phyloP scores from a whole-genome alignment of 2,329 filamentous ascomycete species.

The Paradendryphiella salina region DNA sequence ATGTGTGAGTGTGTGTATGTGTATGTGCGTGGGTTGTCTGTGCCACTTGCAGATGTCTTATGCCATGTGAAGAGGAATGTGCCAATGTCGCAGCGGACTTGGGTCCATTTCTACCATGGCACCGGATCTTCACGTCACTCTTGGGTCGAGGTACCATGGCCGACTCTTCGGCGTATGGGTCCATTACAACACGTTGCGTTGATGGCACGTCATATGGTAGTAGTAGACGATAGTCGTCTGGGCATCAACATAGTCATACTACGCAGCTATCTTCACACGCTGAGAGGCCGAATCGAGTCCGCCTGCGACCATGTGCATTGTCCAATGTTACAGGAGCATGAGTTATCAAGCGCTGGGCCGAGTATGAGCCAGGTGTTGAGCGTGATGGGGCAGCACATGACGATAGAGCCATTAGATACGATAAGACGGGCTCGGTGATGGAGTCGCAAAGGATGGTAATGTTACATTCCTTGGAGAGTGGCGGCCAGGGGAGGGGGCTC shows the following conservation, averaged over 20 bases:
- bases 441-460: no score
- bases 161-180: slow-evolving; percentile 18
- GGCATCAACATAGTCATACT: slow-evolving; percentile 39
- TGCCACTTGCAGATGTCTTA: slow-evolving; percentile 2
- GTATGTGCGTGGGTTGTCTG: slow-evolving; percentile 10
- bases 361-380: no score
- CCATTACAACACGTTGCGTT: slow-evolving; percentile 15
- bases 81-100: slow-evolving; percentile 5
- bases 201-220: slow-evolving; percentile 28
- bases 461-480: no score
- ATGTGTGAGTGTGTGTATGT: background rate
- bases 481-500: no score
- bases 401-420: no score
- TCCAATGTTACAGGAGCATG: slow-evolving; percentile 31
- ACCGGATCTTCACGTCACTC: slow-evolving; percentile 27
- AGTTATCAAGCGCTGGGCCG: no score
- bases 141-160: slow-evolving; percentile 15
- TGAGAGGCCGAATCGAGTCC: slow-evolving; percentile 10
- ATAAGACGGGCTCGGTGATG: no score
- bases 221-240: slow-evolving; percentile 30
- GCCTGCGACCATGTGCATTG: slow-evolving; percentile 24
- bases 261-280: slow-evolving; percentile 26
- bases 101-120: slow-evolving; percentile 23
- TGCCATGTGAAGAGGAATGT: slow-evolving; percentile 1
- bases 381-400: no score